phyloP scores from a whole-genome alignment of 306 rosid species.

The Malus sieversii region DNA sequence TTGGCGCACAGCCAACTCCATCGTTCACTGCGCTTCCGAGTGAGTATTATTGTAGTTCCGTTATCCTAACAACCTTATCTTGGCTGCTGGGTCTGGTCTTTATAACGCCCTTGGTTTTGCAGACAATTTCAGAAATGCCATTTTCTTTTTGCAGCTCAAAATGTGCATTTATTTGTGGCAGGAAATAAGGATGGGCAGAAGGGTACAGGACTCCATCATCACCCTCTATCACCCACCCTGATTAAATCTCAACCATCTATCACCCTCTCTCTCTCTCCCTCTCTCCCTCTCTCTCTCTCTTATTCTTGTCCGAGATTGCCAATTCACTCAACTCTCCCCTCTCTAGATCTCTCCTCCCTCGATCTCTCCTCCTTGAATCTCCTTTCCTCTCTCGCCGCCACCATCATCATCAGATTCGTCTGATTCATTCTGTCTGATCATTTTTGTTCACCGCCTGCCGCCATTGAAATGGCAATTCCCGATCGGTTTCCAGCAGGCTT shows the following conservation, averaged over 20 bases:
- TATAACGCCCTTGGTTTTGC: background rate
- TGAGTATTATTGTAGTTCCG: background rate
- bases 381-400: too few relatives aligned
- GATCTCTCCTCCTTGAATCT: too few relatives aligned
- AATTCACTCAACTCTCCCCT: too few relatives aligned
- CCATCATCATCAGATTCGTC: too few relatives aligned
- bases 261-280: too few relatives aligned
- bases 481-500: conserved; percentile 38
- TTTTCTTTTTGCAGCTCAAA: background rate
- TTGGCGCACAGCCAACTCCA: conserved; percentile 45
- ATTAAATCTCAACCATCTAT: too few relatives aligned
- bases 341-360: too few relatives aligned
- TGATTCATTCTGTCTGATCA: too few relatives aligned
- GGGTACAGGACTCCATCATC: too few relatives aligned
- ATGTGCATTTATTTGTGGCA: background rate
- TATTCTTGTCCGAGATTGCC: too few relatives aligned
- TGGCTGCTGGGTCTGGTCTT: background rate
- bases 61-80: conserved; percentile 8
- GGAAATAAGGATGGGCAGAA: background rate
- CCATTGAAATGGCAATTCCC: background rate
- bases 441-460: background rate
- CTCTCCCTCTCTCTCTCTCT: too few relatives aligned
- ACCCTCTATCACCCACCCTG: too few relatives aligned
- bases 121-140: conserved; percentile 8
- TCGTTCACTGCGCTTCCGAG: conserved; percentile 18